These are phyloP conservation scores for Aspergillus saccharolyticus DNA, from an alignment of 495 filamentous ascomycete species.

Conservation along the genomic window DNA sequence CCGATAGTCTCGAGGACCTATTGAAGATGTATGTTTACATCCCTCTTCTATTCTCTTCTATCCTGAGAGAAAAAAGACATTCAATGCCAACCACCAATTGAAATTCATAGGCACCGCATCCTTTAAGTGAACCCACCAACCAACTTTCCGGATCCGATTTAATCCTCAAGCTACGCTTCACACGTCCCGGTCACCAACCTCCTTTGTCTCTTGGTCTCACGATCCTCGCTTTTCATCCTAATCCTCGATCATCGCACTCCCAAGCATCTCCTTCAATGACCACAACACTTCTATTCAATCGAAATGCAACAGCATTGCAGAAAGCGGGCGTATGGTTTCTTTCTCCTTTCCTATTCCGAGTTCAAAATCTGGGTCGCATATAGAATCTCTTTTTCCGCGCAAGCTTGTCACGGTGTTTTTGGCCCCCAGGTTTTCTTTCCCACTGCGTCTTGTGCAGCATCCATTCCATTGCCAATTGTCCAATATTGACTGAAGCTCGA, in stretches of 20 bases:
- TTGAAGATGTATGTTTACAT: constrained; percentile 49
- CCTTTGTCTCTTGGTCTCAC: too few species aligned
- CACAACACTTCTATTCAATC: too few species aligned
- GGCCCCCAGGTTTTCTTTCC: too few species aligned
- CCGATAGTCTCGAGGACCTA: constrained; percentile 55
- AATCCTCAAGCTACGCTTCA: neutral
- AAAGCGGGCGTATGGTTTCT: neutral
- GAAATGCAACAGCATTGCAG: neutral
- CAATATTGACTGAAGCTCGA: too few species aligned
- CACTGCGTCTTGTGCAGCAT: too few species aligned
- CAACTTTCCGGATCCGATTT: neutral
- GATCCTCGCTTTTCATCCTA: neutral
- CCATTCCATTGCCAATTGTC: too few species aligned
- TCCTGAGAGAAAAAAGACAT: too few species aligned
- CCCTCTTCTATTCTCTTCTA: neutral
- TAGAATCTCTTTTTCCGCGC: constrained; percentile 2
- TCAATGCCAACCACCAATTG: neutral
- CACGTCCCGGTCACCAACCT: constrained; percentile 2
- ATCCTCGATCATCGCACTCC: neutral
- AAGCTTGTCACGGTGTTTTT: constrained; percentile 5
- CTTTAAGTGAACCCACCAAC: constrained; percentile 20
- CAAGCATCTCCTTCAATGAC: too few species aligned
- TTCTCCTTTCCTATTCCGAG: neutral
- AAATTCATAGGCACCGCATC: constrained; percentile 25
- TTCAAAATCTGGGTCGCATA: neutral